Conservation (phyloP, 2,329 filamentous ascomycete species). For the Aurifilum marmelostoma region DNA sequence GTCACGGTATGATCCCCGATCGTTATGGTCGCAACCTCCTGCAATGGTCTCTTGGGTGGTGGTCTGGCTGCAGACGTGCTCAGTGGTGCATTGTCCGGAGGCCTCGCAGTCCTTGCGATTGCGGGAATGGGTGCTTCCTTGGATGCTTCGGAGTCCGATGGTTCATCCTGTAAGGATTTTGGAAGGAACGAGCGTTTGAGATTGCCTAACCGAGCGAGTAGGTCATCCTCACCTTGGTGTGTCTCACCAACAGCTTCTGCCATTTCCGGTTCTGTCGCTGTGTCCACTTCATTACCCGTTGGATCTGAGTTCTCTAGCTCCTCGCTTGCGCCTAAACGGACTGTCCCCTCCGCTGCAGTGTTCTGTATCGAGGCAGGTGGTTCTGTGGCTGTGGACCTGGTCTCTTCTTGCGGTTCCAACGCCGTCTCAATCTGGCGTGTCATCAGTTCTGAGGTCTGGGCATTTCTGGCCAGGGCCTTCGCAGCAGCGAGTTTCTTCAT, state of each 20-base stretch:
- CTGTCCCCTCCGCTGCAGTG: background rate
- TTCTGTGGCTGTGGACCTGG: background rate
- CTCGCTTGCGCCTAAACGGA: background rate
- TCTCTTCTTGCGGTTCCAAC: slow-evolving; percentile 35
- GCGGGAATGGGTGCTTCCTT: slow-evolving; percentile 40
- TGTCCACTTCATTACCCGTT: slow-evolving; percentile 19
- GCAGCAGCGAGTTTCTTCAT: slow-evolving; percentile 25
- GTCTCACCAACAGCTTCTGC: background rate
- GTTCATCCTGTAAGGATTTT: slow-evolving; percentile 30
- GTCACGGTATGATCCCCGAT: slow-evolving; percentile 70
- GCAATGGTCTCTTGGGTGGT: slow-evolving; percentile 59
- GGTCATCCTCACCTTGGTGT: slow-evolving; percentile 9
- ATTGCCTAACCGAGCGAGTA: slow-evolving; percentile 19
- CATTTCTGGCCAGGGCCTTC: slow-evolving; percentile 30
- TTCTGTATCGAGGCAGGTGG: slow-evolving; percentile 5
- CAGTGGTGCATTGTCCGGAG: slow-evolving; percentile 32
- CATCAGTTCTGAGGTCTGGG: slow-evolving; percentile 43
- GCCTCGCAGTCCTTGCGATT: slow-evolving; percentile 39
- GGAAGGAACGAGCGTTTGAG: slow-evolving; percentile 26
- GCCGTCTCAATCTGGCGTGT: slow-evolving; percentile 49
- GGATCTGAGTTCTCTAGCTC: background rate
- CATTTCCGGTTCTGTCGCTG: background rate
- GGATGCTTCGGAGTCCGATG: slow-evolving; percentile 11
- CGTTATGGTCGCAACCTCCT: slow-evolving; percentile 74
- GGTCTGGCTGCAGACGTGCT: slow-evolving; percentile 32